A percentile compares a stretch with the other conserved stretches of the same genome.
Conservation (phyloP, 441 rosid genomes). For the Euphorbia celastroides region DNA sequence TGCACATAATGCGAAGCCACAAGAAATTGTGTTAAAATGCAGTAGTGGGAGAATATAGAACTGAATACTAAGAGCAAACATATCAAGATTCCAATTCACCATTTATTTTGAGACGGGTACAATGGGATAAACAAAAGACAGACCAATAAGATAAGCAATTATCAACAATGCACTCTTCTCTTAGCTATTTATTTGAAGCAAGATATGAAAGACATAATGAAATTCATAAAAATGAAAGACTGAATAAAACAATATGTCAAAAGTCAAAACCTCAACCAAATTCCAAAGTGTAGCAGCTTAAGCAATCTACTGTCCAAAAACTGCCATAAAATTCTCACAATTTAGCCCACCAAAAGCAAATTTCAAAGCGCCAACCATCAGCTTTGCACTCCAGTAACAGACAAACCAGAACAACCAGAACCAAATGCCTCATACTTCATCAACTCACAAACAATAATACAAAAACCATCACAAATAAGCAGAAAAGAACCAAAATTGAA, state of each 20-base stretch:
- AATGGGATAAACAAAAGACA: neutral
- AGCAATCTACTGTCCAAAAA: neutral
- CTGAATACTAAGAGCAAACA: neutral
- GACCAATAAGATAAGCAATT: neutral
- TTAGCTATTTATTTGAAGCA: neutral
- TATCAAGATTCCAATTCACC: neutral
- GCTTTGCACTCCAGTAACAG: neutral
- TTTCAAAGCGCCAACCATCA: neutral
- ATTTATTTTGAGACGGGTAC: neutral
- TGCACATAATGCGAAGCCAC: neutral
- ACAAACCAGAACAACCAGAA: neutral
- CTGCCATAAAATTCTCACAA: neutral
- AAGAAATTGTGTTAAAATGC: neutral
- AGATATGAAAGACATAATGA: neutral
- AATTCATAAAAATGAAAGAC: neutral
- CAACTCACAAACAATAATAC: neutral
- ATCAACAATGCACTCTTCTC: neutral
- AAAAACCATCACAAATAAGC: neutral
- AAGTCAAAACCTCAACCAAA: neutral
- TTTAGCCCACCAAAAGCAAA: neutral
- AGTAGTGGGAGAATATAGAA: neutral
- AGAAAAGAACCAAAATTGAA: neutral
- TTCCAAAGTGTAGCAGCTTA: slow-evolving; percentile 10
- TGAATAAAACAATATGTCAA: neutral
- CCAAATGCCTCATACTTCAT: neutral